phyloP scores from a whole-genome alignment of 495 filamentous ascomycete species.

The Pyrenula massariospora region DNA sequence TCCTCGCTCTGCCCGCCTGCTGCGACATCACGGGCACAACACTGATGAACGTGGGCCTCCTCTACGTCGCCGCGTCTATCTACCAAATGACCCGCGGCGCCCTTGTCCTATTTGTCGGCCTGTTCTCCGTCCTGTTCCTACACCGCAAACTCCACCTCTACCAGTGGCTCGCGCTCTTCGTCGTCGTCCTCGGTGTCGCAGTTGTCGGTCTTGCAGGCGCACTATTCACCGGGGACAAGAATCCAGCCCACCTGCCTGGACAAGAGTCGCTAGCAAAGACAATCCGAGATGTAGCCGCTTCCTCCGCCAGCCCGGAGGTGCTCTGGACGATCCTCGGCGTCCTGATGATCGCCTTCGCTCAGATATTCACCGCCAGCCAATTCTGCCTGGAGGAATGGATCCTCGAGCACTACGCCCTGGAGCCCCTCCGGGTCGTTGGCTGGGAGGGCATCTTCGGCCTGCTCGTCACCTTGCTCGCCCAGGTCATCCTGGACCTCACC shows the following conservation, averaged over 20 bases:
- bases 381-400: conserved; percentile 95
- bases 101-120: conserved; percentile 84
- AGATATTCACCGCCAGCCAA: conserved; percentile 93
- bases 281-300: conserved; percentile 9
- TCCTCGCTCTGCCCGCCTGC: conserved; percentile 77
- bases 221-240: conserved; percentile 55
- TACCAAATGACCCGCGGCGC: conserved; percentile 98
- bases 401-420: conserved; percentile 76
- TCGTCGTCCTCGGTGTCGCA: conserved; percentile 80
- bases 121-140: conserved; percentile 89
- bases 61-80: conserved; percentile 88
- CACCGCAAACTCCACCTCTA: conserved; percentile 63
- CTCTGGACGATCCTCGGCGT: conserved; percentile 70
- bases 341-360: conserved; percentile 77
- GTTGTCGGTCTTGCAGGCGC: conserved; percentile 83
- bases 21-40: conserved; percentile 94
- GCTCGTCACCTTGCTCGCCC: conserved; percentile 62
- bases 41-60: conserved; percentile 88
- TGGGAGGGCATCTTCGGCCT: conserved; percentile 97
- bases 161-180: conserved; percentile 80
- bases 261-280: conserved; percentile 13
- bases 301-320: conserved; percentile 42
- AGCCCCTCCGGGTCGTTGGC: conserved; percentile 82
- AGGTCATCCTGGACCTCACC: conserved; percentile 65
- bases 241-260: conserved; percentile 6